These are phyloP conservation scores for Monilinia polystroma DNA, from an alignment of 2,329 filamentous ascomycete genomes.

Conservation along the genomic window DNA sequence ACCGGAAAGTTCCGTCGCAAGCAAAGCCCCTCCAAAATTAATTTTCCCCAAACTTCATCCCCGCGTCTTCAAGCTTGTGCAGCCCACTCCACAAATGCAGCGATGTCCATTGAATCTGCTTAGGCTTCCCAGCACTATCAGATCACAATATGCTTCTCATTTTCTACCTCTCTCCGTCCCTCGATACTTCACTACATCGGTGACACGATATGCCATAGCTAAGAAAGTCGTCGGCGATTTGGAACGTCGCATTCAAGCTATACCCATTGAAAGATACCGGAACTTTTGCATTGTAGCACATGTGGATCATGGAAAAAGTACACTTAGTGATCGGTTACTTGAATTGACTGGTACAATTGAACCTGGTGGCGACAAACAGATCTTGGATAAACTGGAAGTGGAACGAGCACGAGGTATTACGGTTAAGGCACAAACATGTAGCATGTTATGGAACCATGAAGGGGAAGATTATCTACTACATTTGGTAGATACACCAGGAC, in stretches of 20 bases:
- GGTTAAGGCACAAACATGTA: slow-evolving; percentile 97
- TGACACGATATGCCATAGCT: slow-evolving; percentile 34
- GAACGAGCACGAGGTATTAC: slow-evolving; percentile 96
- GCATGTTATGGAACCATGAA: slow-evolving; percentile 88
- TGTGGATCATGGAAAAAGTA: slow-evolving; percentile 98
- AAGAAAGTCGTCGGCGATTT: slow-evolving; percentile 45
- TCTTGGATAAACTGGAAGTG: slow-evolving; percentile 94
- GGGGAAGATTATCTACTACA: slow-evolving; percentile 90
- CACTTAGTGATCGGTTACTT: slow-evolving; percentile 85
- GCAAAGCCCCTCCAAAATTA: neutral
- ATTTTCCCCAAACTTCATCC: slow-evolving; percentile 8
- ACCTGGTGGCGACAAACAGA: slow-evolving; percentile 85
- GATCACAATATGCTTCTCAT: slow-evolving; percentile 37
- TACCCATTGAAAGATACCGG: slow-evolving; percentile 76
- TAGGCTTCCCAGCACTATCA: slow-evolving; percentile 40
- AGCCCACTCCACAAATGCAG: slow-evolving; percentile 37
- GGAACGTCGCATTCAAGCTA: slow-evolving; percentile 64
- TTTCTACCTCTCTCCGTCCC: slow-evolving; percentile 25
- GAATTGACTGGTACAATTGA: slow-evolving; percentile 93
- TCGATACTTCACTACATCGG: slow-evolving; percentile 33
- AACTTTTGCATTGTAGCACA: slow-evolving; percentile 99
- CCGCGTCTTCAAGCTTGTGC: slow-evolving; percentile 21
- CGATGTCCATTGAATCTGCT: slow-evolving; percentile 40
- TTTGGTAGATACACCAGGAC: slow-evolving; percentile 92
- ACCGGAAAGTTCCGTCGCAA: slow-evolving; percentile 20